Evolutionary conservation across 2,329 filamentous ascomycete genomes (phyloP).

Genomic region (Botrytis porri): DNA sequence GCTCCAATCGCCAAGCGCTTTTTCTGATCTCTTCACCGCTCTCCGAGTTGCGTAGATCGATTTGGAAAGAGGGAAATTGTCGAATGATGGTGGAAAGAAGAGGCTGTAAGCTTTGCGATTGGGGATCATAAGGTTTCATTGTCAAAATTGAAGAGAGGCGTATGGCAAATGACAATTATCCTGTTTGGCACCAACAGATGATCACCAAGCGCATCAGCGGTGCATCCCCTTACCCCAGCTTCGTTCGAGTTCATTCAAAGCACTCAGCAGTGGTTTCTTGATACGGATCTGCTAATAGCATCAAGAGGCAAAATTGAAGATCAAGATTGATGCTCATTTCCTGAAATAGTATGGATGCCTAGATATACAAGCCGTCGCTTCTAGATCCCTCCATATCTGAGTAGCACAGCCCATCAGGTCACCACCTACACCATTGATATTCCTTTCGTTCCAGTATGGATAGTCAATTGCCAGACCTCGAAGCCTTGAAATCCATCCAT

Average conservation of each 20-base stretch:
- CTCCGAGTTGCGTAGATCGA: slow-evolving; percentile 8
- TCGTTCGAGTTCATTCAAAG: neutral
- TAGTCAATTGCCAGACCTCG: neutral
- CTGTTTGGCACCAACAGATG: neutral
- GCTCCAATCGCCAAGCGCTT: slow-evolving; percentile 10
- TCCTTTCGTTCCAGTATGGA: neutral
- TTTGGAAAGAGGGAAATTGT: neutral
- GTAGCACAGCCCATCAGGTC: neutral
- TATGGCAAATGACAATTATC: neutral
- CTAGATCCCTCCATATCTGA: neutral
- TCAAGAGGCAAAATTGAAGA: neutral
- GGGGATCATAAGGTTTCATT: neutral
- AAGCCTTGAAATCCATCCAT: neutral
- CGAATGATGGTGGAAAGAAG: neutral
- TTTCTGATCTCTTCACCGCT: slow-evolving; percentile 10
- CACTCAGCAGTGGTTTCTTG: neutral
- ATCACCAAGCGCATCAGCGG: slow-evolving; percentile 7
- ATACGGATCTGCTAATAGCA: neutral
- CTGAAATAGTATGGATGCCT: neutral
- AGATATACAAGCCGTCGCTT: neutral
- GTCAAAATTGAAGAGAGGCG: neutral
- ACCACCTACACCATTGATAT: neutral
- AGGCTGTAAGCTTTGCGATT: neutral
- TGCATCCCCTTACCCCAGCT: neutral
- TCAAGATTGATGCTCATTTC: neutral